Base-by-base conservation (phyloP, 140 eudicot genomes). In the Flaveria floridana region DNA sequence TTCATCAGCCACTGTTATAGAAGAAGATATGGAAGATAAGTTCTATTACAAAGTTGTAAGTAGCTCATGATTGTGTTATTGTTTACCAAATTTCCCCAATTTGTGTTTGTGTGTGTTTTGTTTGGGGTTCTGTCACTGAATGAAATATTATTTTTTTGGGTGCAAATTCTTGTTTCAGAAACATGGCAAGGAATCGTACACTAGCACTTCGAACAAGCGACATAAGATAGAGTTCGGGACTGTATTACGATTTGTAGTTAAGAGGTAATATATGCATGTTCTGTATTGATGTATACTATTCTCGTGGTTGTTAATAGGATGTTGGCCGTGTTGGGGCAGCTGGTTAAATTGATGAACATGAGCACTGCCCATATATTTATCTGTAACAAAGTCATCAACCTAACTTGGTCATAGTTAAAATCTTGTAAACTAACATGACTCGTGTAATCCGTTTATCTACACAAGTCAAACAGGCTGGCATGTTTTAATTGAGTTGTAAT, bases 1-100 rank as follows among this genome's bases (percentile, higher is more conserved):
- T 79, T 88, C 99, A 41, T 86, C 97, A 6, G 96, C 90, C 11
- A 79, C 84, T 9, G 84, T 94, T 26, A 79, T 80, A 37, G 91
- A 88, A 63, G 99, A 90, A 77, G 91, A 90, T 64, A 86, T 93
- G 21, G 90, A 93, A 15, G 87, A 88, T 19, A 93, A 90, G 18
- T 88, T 93, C 30, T 76, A 71, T 76, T 83, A 79, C 74, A 90
- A 86, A 85, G 52, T 72, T 80, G 98, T 93, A 86, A 82, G 91
- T 81, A 25, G 7, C 57, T 65, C 70, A 65, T 34, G 37, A 34
- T 65, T 65, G 16, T 65, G 10, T 65, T 30, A 2, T 63, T 6
- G 48, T 34, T 34, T 65, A 64, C 11, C 1, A 39, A 25, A 7
- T 15, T 34, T 30, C 5, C 26, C 6, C 26, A 30, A 2, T 28